A percentile compares a stretch with the other conserved stretches of the same genome.
phyloP scores from a whole-genome alignment of 2,329 filamentous ascomycete genomes.

The Colletotrichum kahawae region DNA sequence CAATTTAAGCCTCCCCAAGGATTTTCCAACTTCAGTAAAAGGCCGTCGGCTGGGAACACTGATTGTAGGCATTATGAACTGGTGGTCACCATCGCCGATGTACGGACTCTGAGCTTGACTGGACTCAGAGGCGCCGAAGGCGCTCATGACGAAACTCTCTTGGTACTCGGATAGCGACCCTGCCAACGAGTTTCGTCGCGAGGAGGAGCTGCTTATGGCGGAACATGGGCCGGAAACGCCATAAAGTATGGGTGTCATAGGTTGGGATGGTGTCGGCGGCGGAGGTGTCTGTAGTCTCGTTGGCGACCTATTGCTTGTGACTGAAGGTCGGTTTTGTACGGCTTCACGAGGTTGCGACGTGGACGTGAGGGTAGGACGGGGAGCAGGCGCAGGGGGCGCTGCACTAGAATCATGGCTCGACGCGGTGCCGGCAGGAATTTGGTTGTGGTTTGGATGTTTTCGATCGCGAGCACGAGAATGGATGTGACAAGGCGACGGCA shows the following conservation, averaged over 20 bases:
- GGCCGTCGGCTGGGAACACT: slow-evolving; percentile 87
- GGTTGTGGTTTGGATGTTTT: slow-evolving; percentile 27
- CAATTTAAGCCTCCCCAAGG: slow-evolving; percentile 86
- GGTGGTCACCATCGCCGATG: slow-evolving; percentile 60
- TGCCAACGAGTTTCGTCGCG: slow-evolving; percentile 55
- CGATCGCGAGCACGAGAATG: slow-evolving; percentile 33
- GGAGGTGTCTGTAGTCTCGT: background rate
- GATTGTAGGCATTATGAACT: slow-evolving; percentile 98
- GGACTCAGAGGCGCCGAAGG: slow-evolving; percentile 9
- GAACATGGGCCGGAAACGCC: slow-evolving; percentile 46
- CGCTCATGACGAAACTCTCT: slow-evolving; percentile 31
- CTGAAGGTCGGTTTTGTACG: background rate
- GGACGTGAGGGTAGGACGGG: slow-evolving; percentile 23
- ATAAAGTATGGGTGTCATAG: slow-evolving; percentile 50
- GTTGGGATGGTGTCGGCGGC: slow-evolving; percentile 39
- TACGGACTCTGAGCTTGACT: slow-evolving; percentile 30
- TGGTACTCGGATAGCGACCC: slow-evolving; percentile 50
- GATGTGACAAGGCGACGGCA: slow-evolving; percentile 29
- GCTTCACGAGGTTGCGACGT: slow-evolving; percentile 20
- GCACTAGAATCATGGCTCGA: background rate
- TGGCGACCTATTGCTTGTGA: slow-evolving; percentile 1
- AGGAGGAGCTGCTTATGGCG: slow-evolving; percentile 53
- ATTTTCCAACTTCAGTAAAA: slow-evolving; percentile 86
- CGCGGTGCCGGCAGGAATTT: background rate
- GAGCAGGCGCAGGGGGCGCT: background rate